These are phyloP conservation scores for Penicillium egyptiacum DNA, from an alignment of 495 filamentous ascomycete species.

Conservation along the genomic window DNA sequence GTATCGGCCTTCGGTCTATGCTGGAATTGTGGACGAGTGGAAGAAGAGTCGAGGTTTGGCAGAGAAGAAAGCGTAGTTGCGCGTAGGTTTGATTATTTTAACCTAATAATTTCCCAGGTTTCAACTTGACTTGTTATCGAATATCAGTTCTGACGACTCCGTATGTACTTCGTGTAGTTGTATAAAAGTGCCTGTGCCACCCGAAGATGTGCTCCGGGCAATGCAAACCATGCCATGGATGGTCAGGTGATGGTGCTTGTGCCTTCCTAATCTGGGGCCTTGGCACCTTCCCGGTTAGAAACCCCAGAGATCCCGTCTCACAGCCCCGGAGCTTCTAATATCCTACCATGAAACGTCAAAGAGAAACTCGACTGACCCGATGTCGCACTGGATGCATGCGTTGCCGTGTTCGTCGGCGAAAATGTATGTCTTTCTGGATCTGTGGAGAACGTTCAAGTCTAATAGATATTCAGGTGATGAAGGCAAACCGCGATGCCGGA, in stretches of 20 bases:
- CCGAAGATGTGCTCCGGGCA: no score
- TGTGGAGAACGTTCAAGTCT: conserved; percentile 1
- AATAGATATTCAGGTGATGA: conserved; percentile 37
- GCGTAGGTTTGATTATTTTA: neutral
- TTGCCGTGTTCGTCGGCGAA: conserved; percentile 43
- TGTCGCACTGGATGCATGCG: conserved; percentile 47
- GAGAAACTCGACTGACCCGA: conserved; percentile 27
- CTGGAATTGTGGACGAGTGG: conserved; percentile 36
- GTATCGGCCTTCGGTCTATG: conserved; percentile 32
- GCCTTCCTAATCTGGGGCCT: conserved; percentile 21
- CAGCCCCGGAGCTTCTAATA: neutral
- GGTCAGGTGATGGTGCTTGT: conserved; percentile 19
- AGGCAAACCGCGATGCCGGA: conserved; percentile 41
- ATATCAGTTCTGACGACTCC: neutral
- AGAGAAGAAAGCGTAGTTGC: neutral
- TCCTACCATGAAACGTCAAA: conserved; percentile 14
- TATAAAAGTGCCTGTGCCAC: no score
- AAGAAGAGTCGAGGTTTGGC: conserved; percentile 7
- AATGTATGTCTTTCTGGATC: conserved; percentile 30
- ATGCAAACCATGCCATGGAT: no score
- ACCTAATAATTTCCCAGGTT: neutral
- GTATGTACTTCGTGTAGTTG: no score
- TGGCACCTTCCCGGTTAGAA: conserved; percentile 6
- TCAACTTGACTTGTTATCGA: neutral
- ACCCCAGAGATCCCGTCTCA: neutral